A percentile compares a stretch with the other conserved stretches of the same genome.
phyloP scores from a whole-genome alignment of 2,329 filamentous ascomycete genomes.

The Shiraia sp. region DNA sequence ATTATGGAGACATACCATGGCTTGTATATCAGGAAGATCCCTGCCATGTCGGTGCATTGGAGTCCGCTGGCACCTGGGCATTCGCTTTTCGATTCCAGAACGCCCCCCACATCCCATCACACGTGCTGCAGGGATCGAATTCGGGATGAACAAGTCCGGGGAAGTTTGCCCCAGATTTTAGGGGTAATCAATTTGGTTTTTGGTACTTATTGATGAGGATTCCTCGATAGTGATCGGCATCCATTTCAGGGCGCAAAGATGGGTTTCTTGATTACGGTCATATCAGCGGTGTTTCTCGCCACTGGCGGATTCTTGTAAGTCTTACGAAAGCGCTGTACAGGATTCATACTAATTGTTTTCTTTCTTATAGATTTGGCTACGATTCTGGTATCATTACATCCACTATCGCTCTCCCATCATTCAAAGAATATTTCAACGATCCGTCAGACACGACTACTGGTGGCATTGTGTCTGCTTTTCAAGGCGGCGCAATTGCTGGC shows the following conservation, averaged over 20 bases:
- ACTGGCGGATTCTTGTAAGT: slow-evolving; percentile 11
- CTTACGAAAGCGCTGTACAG: neutral
- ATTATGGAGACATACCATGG: no score
- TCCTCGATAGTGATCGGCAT: slow-evolving; percentile 4
- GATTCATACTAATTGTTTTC: neutral
- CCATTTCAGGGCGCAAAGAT: slow-evolving; percentile 7
- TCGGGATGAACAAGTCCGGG: slow-evolving; percentile 3
- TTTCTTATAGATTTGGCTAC: slow-evolving; percentile 33
- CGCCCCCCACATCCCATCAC: no score
- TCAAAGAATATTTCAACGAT: slow-evolving; percentile 33
- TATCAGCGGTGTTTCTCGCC: slow-evolving; percentile 22
- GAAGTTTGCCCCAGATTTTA: neutral
- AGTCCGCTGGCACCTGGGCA: no score
- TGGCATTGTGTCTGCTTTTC: slow-evolving; percentile 45
- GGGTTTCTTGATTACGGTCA: slow-evolving; percentile 20
- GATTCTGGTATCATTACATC: slow-evolving; percentile 41
- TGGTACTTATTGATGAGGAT: slow-evolving; percentile 2
- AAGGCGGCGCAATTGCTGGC: slow-evolving; percentile 35
- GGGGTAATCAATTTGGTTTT: no score
- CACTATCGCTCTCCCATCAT: slow-evolving; percentile 32
- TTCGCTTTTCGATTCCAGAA: no score
- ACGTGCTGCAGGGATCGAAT: neutral
- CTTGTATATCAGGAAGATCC: no score
- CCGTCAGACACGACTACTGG: slow-evolving; percentile 29
- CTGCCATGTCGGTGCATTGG: no score